Evolutionary conservation across 129 eudicot genomes (phyloP), one percentile per base, ranked within the genome.

Genomic region (Glebionis coronaria): DNA sequence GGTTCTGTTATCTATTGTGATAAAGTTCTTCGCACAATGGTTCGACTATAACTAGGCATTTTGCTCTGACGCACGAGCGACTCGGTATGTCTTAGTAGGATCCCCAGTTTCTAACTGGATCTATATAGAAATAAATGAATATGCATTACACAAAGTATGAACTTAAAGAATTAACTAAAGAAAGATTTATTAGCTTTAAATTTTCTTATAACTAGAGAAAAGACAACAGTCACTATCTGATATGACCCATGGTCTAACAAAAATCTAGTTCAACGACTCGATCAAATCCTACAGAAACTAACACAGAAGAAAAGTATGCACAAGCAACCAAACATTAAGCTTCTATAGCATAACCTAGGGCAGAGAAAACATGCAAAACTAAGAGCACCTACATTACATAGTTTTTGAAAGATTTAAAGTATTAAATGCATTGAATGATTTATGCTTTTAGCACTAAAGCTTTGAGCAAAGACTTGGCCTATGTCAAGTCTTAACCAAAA

Each of bases 41-140:
- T 40, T 78, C 77, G 69, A 58, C 56, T 42, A 56, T 55, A 58
- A 64, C 40, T 77, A 20, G 65, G 56, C 82, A 78, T 78, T 45
- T 31, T 31, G 40, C 40, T 31, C 40, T 9, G 7, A 31, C 9
- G 9, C 40, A 31, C 40, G 40, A 1, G n/a, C n/a, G n/a, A n/a
- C n/a, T n/a, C n/a, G n/a, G n/a, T n/a, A n/a, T n/a, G n/a, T n/a
- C n/a, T n/a, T 72, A 23, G 38, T 3, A 3, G 51, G 9, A 21
- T 27, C 12, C 15, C 49, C 57, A 45, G 3, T 56, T 56, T 54
- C 12, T 5, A n/a, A 12, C 56, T 20, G 65, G 4, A 69, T 57
- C 74, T 56, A 25, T 23, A 10, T 15, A 56, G 13, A 25, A 2
- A 56, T 56, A 11, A 56, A 56, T 23, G 40, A 63, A 12, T 4